Percentiles rank a stretch among this genome's conserved stretches.
These are phyloP conservation scores for Gynandropsis gynandra DNA, from an alignment of 345 rosid genomes.

Conservation along the genomic window DNA sequence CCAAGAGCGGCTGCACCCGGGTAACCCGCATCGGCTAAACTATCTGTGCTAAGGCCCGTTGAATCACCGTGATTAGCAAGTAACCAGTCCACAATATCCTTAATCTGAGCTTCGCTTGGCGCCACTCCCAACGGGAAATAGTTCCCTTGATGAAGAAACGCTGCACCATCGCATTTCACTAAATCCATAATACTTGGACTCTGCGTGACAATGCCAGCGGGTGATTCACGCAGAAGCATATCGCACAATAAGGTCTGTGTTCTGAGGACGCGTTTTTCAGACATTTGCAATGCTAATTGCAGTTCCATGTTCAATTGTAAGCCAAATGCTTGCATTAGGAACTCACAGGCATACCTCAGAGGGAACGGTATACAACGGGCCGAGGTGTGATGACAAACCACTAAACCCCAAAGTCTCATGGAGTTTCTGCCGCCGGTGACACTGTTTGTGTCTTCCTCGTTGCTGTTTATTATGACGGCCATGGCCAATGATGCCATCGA, in stretches of 20 bases:
- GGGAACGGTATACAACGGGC: slow-evolving; percentile 87
- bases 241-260: slow-evolving; percentile 93
- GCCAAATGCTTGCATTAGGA: slow-evolving; percentile 96
- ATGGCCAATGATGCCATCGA: slow-evolving; percentile 76
- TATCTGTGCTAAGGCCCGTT: slow-evolving; percentile 91
- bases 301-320: slow-evolving; percentile 95
- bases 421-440: slow-evolving; percentile 50
- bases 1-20: slow-evolving; percentile 81
- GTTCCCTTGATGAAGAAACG: slow-evolving; percentile 78
- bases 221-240: slow-evolving; percentile 97
- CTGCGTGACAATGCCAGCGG: slow-evolving; percentile 87
- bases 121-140: slow-evolving; percentile 74
- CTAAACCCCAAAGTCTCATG: slow-evolving; percentile 94
- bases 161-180: slow-evolving; percentile 92
- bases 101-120: slow-evolving; percentile 77
- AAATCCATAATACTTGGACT: slow-evolving; percentile 96
- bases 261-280: slow-evolving; percentile 81
- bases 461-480: slow-evolving; percentile 90
- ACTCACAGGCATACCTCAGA: slow-evolving; percentile 93
- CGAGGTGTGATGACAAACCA: slow-evolving; percentile 97
- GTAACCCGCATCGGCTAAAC: slow-evolving; percentile 90
- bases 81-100: slow-evolving; percentile 85
- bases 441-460: slow-evolving; percentile 56
- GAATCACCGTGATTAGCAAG: slow-evolving; percentile 79
- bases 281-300: slow-evolving; percentile 82